Evolutionary conservation across 441 rosid species (phyloP), one percentile per base, ranked within the genome.

Genomic region (Hura crepitans): DNA sequence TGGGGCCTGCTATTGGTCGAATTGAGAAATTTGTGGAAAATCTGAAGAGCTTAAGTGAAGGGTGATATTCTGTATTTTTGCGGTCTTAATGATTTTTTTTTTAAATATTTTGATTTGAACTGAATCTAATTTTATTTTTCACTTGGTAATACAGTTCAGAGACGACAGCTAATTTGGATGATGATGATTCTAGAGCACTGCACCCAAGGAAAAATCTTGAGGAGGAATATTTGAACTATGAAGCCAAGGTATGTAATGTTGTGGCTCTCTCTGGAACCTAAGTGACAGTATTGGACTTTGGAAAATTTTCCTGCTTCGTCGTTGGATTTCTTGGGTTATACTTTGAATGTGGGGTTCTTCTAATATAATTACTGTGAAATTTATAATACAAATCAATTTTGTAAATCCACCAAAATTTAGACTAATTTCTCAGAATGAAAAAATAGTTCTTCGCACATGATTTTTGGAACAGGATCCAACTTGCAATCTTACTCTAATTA

Each of bases 201-300:
- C 76, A 83, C 84, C 98, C 96, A 20, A 96, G 95, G 82, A 85
- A 83, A 83, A 82, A 81, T 86, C 88, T 92, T 15, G 99, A 95
- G 84, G 87, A 88, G 81, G 99, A 91, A 85, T 96, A 96, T 84
- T 72, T 91, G 75, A 89, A 83, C 31, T 89, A 83, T 77, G 99
- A 96, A 84, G 85, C 92, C 72, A 89, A 92, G 93, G 99, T 96
- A 78, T 60, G 55, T 71, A 49, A 69, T 46, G 28, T 3, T 49
- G 50, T 53, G n/a, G 39, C 17, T 58, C 22, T 39, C 45, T 39
- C 10, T 7, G 45, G 10, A 10, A 42, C 46, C 2, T 42, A 42
- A 1, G 1, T 10, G 13, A 42, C 12, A 9, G 46, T 9, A 42
- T 12, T 42, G 46, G 10, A 14, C 46, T 42, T 42, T 42, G 46